Evolutionary conservation across 305 asterid genomes (phyloP).

Genomic region (Salvia sclarea): DNA sequence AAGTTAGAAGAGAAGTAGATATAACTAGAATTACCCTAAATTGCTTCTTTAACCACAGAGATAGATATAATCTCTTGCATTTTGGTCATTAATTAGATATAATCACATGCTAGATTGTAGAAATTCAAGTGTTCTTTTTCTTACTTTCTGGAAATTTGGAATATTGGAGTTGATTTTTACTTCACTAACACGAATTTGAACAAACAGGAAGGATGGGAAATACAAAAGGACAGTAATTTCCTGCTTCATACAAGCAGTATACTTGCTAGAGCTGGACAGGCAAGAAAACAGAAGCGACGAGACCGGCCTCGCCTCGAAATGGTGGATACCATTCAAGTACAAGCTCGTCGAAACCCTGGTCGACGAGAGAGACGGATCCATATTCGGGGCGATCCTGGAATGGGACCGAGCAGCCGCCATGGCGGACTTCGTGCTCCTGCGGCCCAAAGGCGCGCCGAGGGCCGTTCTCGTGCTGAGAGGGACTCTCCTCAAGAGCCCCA

Average conservation of each 20-base stretch:
- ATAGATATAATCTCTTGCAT: not conserved
- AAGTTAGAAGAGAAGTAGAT: not conserved
- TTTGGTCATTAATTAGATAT: slow-evolving; percentile 8
- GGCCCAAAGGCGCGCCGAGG: slow-evolving; percentile 89
- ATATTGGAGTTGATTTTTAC: slow-evolving; percentile 4
- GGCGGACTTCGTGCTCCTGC: slow-evolving; percentile 65
- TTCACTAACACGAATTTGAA: slow-evolving; percentile 15
- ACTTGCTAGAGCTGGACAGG: slow-evolving; percentile 92
- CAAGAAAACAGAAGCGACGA: slow-evolving; percentile 70
- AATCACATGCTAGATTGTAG: not conserved
- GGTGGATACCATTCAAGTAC: slow-evolving; percentile 98
- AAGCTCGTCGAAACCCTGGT: slow-evolving; percentile 64
- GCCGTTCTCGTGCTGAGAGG: slow-evolving; percentile 85
- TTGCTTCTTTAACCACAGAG: not conserved
- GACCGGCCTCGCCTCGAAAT: slow-evolving; percentile 87
- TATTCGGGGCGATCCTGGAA: slow-evolving; percentile 85
- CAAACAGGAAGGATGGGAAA: slow-evolving; percentile 77
- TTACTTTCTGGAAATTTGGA: not conserved
- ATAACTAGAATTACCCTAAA: not conserved
- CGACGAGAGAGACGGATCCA: slow-evolving; percentile 93
- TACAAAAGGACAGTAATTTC: slow-evolving; percentile 89
- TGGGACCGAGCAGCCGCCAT: slow-evolving; percentile 97
- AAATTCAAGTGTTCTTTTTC: not conserved
- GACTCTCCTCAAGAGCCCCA: slow-evolving; percentile 72
- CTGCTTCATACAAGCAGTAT: slow-evolving; percentile 93